Evolutionary conservation across 1,284 basidiomycete species (phyloP).

Genomic region (Cutaneotrichosporon sp.): DNA sequence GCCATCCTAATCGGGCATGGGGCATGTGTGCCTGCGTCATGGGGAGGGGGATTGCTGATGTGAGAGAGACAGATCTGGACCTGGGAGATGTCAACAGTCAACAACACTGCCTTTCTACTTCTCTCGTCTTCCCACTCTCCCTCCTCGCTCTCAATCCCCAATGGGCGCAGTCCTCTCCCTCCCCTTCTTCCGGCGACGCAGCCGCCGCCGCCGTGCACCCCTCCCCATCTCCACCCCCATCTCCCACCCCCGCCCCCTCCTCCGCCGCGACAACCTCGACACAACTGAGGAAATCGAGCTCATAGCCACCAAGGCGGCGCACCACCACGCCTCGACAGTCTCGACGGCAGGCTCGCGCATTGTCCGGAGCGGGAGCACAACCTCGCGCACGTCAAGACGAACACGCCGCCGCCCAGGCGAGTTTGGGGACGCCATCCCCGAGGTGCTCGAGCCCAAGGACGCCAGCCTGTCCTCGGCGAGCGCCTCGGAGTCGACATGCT

Average conservation of each 20-base stretch:
- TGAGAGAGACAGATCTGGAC: no score
- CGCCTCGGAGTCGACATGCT: background rate
- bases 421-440: background rate
- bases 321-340: background rate
- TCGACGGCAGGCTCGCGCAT: background rate
- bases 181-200: constrained; percentile 5
- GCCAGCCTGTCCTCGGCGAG: background rate
- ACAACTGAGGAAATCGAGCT: background rate
- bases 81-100: background rate
- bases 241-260: constrained; percentile 7
- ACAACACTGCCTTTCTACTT: background rate
- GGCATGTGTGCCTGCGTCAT: background rate
- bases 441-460: background rate
- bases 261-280: background rate
- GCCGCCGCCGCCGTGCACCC: background rate
- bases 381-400: background rate
- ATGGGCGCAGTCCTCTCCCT: constrained; percentile 14
- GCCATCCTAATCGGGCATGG: background rate
- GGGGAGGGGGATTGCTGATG: no score
- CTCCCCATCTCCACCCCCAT: background rate
- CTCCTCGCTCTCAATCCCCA: background rate
- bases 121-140: background rate
- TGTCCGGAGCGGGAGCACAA: background rate
- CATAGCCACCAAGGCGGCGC: background rate
- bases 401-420: background rate